Evolutionary conservation across 192 early-diverging fungal species (phyloP), one percentile per base, ranked within the genome.

Genomic region (Coemansia sp.): DNA sequence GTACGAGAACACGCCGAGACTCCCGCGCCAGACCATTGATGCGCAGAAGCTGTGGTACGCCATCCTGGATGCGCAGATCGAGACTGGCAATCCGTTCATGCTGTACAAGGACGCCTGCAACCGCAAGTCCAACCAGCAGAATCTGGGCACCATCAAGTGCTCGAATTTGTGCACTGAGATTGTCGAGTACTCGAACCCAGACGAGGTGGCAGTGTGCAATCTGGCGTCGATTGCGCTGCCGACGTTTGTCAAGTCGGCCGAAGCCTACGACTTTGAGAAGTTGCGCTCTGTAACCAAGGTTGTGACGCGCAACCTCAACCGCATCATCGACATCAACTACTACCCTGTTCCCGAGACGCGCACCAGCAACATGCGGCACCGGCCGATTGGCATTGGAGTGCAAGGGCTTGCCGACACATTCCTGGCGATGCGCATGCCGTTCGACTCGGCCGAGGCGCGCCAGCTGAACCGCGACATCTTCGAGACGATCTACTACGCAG

Each of bases 91-190:
- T 9, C 97, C 97, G 6, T 99, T 92, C 71, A 98, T 99, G 92
- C 88, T 99, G 40, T 99, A 99, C 89, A 98, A 99, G 85, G 97
- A 99, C 84, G 94, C 97, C 32, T 99, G 97, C 86, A 99, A 99
- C 84, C 86, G 92, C 82, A 99, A 99, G 85, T 95, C 93, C 16
- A 99, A 99, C 86, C 97, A 99, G 84, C 94, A 98, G 83, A 98
- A 99, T 84, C 83, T 99, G 46, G 97, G 97, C 36, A 99, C 96
- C 15, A 99, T 99, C 89, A 97, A 95, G 82, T 99, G 95, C 86
- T 91, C 89, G 65, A 99, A 99, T 78, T 84, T 99, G 68, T 99
- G 97, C 82, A 99, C 97, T 0, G 97, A 99, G 71, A 97, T 99
- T 83, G 93, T 99, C 49, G 91, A 99, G 78, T 98, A 98, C 87